phyloP scores from a whole-genome alignment of 352 stramenopile species.

The Phytophthora fragariae region DNA sequence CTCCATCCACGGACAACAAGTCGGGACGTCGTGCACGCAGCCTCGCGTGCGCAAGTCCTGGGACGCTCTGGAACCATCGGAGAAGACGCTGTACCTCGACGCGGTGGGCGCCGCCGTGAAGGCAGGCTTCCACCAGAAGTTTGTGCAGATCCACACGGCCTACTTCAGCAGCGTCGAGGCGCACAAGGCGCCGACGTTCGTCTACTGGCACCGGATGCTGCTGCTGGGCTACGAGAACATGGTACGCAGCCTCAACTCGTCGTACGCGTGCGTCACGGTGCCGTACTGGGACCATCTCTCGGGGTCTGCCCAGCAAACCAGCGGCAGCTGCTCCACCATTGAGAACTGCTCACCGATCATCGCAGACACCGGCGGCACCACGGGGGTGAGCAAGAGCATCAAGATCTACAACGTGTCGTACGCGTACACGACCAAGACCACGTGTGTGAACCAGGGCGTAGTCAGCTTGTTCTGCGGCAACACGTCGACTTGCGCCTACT shows the following conservation, averaged over 20 bases:
- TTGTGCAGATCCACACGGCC: constrained; percentile 70
- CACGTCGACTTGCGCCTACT: constrained; percentile 44
- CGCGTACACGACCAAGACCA: constrained; percentile 34
- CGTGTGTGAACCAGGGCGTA: constrained; percentile 41
- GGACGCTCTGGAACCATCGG: constrained; percentile 40
- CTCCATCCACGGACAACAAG: constrained; percentile 22
- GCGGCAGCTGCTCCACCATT: constrained; percentile 40
- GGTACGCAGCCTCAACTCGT: constrained; percentile 49
- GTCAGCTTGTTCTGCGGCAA: constrained; percentile 59
- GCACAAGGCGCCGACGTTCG: constrained; percentile 70
- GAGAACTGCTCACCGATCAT: constrained; percentile 50
- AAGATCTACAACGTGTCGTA: constrained; percentile 26
- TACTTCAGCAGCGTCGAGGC: constrained; percentile 49
- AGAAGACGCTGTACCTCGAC: constrained; percentile 55
- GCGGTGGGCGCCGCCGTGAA: constrained; percentile 52
- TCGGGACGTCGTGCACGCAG: constrained; percentile 40
- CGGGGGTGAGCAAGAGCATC: constrained; percentile 21
- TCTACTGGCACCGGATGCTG: constrained; percentile 77
- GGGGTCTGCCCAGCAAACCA: constrained; percentile 22
- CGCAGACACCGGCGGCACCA: constrained; percentile 41
- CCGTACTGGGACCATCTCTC: constrained; percentile 69
- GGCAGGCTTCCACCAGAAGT: constrained; percentile 51
- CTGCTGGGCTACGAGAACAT: constrained; percentile 80
- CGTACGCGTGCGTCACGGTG: constrained; percentile 64
- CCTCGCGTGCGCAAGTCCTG: constrained; percentile 57